These are phyloP conservation scores for Aspergillus heteromorphus DNA, from an alignment of 495 filamentous ascomycete genomes.

Conservation along the genomic window DNA sequence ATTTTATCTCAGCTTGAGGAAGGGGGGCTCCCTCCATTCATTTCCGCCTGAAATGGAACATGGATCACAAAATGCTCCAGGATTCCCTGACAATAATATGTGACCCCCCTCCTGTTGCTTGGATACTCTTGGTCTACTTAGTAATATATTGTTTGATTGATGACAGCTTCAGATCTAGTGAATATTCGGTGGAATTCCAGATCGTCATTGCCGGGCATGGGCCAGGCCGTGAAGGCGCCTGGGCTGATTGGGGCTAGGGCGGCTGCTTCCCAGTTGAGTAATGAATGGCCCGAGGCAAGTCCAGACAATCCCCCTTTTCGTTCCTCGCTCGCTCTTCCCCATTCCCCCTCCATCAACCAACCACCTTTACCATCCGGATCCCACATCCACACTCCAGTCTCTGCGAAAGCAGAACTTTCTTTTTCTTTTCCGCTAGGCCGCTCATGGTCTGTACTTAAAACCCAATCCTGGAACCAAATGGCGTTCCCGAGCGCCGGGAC, in stretches of 20 bases:
- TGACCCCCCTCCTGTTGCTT: too few relatives aligned
- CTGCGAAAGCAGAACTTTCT: not conserved
- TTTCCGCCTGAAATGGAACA: not conserved
- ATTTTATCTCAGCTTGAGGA: not conserved
- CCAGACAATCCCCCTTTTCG: not conserved
- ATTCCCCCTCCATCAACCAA: not conserved
- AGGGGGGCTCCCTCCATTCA: not conserved
- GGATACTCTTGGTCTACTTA: too few relatives aligned
- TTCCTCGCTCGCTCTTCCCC: not conserved
- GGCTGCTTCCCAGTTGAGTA: not conserved
- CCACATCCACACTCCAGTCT: too few relatives aligned
- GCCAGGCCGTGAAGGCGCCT: not conserved
- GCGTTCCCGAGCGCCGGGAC: not conserved
- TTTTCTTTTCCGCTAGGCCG: not conserved
- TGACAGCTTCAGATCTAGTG: not conserved
- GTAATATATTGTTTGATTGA: not conserved
- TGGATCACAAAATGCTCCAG: not conserved
- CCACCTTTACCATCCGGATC: too few relatives aligned
- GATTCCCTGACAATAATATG: too few relatives aligned
- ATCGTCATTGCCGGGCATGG: too few relatives aligned
- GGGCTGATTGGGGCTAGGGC: not conserved
- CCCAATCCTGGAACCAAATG: not conserved
- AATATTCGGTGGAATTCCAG: too few relatives aligned
- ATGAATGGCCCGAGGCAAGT: not conserved
- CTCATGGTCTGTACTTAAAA: not conserved